Evolutionary conservation across 2,329 filamentous ascomycete genomes (phyloP).

Genomic region (Orbilia quercus): DNA sequence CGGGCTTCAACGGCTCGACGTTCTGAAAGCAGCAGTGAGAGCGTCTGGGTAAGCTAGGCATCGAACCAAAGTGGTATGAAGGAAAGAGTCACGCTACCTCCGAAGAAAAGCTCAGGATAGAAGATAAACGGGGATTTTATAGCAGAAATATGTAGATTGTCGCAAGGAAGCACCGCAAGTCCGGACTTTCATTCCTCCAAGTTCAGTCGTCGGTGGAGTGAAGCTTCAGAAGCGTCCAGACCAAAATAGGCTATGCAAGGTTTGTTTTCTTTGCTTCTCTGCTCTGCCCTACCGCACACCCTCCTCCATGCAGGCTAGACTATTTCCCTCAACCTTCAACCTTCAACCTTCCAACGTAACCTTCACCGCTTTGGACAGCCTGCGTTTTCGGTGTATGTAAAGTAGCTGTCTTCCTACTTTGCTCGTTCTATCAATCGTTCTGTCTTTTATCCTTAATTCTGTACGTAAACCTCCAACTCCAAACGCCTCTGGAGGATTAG

Average conservation of each 20-base stretch:
- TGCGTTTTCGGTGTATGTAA: conserved; percentile 34
- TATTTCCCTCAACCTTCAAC: conserved; percentile 17
- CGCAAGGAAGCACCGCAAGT: conserved; percentile 32
- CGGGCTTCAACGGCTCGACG: conserved; percentile 39
- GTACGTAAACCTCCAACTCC: conserved; percentile 4
- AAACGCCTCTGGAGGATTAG: too few relatives aligned
- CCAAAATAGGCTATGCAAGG: conserved; percentile 40
- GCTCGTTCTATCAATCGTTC: background rate
- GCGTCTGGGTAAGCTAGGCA: conserved; percentile 19
- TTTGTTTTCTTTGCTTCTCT: conserved; percentile 40
- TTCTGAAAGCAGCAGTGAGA: conserved; percentile 46
- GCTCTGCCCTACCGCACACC: conserved; percentile 28
- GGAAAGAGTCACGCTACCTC: conserved; percentile 34
- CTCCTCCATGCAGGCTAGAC: background rate
- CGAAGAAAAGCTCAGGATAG: conserved; percentile 18
- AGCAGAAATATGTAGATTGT: conserved; percentile 36
- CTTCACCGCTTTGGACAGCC: conserved; percentile 5
- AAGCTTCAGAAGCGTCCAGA: conserved; percentile 44
- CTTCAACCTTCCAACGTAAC: too few relatives aligned
- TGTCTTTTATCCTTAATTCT: background rate
- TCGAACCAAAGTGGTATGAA: conserved; percentile 31
- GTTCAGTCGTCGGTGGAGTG: background rate
- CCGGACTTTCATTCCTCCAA: conserved; percentile 40
- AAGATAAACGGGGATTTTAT: conserved; percentile 49
- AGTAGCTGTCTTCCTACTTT: conserved; percentile 17